These are phyloP conservation scores for Xylariaceae sp. DNA, from an alignment of 2,329 filamentous ascomycete genomes.

Conservation along the genomic window DNA sequence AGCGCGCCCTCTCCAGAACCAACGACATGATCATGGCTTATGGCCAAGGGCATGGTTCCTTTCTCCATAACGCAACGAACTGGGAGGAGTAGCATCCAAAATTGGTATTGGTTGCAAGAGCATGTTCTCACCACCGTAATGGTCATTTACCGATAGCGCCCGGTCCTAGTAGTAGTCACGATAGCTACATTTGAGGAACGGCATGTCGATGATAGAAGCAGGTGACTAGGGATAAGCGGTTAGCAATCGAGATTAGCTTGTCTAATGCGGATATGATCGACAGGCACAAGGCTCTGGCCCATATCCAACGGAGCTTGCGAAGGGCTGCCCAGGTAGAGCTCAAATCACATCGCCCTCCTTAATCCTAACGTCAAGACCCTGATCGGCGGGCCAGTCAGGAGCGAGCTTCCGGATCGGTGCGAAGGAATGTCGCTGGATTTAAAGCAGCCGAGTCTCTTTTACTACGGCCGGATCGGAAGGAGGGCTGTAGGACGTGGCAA, in stretches of 20 bases:
- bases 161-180: slow-evolving; percentile 19
- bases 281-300: slow-evolving; percentile 23
- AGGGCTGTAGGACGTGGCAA: slow-evolving; percentile 14
- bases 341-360: slow-evolving; percentile 4
- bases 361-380: slow-evolving; percentile 1
- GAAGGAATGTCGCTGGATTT: slow-evolving; percentile 11
- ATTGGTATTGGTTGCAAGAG: slow-evolving; percentile 21
- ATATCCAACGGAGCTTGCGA: slow-evolving; percentile 1
- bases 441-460: slow-evolving; percentile 17
- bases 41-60: slow-evolving; percentile 12
- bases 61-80: slow-evolving; percentile 7
- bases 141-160: slow-evolving; percentile 23
- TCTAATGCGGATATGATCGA: slow-evolving; percentile 24
- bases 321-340: neutral
- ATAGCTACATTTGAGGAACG: slow-evolving; percentile 20
- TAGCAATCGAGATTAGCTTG: slow-evolving; percentile 16
- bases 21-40: slow-evolving; percentile 5
- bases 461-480: slow-evolving; percentile 22
- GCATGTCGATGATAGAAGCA: slow-evolving; percentile 32
- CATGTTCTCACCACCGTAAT: slow-evolving; percentile 6
- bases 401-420: slow-evolving; percentile 29
- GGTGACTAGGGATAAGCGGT: slow-evolving; percentile 30
- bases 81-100: slow-evolving; percentile 20
- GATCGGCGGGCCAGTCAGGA: slow-evolving; percentile 9
- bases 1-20: slow-evolving; percentile 10